Evolutionary conservation across 2,329 filamentous ascomycete genomes (phyloP).

Genomic region (Diaporthe ampelina): DNA sequence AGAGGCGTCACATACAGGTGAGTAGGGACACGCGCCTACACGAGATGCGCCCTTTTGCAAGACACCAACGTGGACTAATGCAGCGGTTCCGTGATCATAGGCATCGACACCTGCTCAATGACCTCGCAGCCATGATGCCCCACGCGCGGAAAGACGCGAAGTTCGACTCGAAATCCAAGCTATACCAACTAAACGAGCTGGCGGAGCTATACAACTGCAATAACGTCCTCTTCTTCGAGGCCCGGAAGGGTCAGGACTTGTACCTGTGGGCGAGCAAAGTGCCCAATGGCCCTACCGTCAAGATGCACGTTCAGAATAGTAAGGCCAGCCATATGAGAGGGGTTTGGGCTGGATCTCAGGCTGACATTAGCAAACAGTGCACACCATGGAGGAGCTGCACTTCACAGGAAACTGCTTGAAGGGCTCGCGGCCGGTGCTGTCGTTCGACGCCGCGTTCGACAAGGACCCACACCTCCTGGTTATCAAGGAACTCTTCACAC

Average conservation of each 20-base stretch:
- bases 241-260: conserved; percentile 92
- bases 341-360: background rate
- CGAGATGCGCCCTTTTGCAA: background rate
- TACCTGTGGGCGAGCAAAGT: conserved; percentile 95
- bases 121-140: conserved; percentile 88
- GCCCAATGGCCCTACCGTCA: conserved; percentile 77
- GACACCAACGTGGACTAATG: background rate
- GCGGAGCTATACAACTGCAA: conserved; percentile 88
- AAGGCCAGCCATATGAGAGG: conserved; percentile 46
- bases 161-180: conserved; percentile 94
- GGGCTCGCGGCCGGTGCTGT: conserved; percentile 90
- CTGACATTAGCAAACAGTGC: conserved; percentile 65
- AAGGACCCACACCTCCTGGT: conserved; percentile 83
- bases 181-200: conserved; percentile 82
- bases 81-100: conserved; percentile 58
- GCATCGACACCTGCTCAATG: conserved; percentile 93
- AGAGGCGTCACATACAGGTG: conserved; percentile 92
- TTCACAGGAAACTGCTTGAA: conserved; percentile 98
- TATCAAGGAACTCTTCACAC: conserved; percentile 90
- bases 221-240: conserved; percentile 94
- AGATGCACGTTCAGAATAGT: conserved; percentile 83
- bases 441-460: conserved; percentile 91
- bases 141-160: conserved; percentile 96
- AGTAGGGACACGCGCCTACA: conserved; percentile 42
- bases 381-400: conserved; percentile 97